Evolutionary conservation across 2,329 filamentous ascomycete species (phyloP).

Genomic region (Neurospora sp.): DNA sequence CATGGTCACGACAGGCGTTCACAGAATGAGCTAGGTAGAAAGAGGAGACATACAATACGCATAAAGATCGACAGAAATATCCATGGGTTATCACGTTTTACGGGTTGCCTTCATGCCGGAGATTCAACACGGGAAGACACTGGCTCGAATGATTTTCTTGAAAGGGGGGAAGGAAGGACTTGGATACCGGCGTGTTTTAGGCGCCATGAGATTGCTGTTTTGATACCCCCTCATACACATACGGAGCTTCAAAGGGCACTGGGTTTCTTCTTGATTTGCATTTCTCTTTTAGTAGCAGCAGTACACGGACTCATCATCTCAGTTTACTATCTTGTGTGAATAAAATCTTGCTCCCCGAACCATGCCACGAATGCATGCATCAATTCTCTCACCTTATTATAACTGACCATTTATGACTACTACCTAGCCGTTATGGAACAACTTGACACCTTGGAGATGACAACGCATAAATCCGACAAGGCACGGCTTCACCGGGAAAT

Average conservation of each 20-base stretch:
- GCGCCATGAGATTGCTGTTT: not conserved
- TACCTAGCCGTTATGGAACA: not conserved
- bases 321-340: not conserved
- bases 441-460: not conserved
- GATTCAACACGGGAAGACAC: not conserved
- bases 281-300: not conserved
- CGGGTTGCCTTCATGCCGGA: not conserved
- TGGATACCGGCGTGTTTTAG: not conserved
- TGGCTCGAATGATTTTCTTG: not conserved
- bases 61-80: slow-evolving; percentile 1
- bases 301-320: not conserved
- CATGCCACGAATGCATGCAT: not conserved
- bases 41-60: slow-evolving; percentile 8
- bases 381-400: not conserved
- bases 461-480: not conserved
- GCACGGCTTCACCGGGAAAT: not conserved
- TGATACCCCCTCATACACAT: not conserved
- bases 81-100: not conserved
- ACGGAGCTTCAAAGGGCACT: not conserved
- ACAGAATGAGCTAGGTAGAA: slow-evolving; percentile 1
- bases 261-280: not conserved
- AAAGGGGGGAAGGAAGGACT: not conserved
- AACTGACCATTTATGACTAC: not conserved
- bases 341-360: not conserved
- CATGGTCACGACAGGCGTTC: slow-evolving; percentile 6